These are phyloP conservation scores for Clonostachys byssicola DNA, from an alignment of 2,329 filamentous ascomycete genomes.

Conservation along the genomic window DNA sequence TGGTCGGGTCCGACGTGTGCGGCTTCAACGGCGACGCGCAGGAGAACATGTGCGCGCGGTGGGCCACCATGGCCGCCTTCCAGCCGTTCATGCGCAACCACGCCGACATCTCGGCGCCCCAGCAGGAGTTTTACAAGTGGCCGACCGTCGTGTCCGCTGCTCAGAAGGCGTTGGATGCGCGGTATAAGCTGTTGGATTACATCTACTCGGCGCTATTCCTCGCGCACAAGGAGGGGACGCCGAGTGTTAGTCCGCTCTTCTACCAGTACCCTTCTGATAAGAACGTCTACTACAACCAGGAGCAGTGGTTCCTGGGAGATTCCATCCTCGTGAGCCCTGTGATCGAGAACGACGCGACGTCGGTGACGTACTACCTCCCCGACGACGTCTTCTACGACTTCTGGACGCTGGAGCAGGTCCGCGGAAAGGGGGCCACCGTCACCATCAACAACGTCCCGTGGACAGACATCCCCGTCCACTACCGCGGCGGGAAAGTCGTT, in stretches of 20 bases:
- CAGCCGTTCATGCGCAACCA: slow-evolving; percentile 66
- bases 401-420: slow-evolving; percentile 28
- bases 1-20: slow-evolving; percentile 71
- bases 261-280: slow-evolving; percentile 55
- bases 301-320: slow-evolving; percentile 40
- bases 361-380: slow-evolving; percentile 37
- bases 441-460: slow-evolving; percentile 27
- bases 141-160: slow-evolving; percentile 54
- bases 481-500: slow-evolving; percentile 57
- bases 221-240: slow-evolving; percentile 54
- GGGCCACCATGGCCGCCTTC: slow-evolving; percentile 62
- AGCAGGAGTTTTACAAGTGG: slow-evolving; percentile 67
- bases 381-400: slow-evolving; percentile 40
- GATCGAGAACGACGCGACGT: slow-evolving; percentile 29
- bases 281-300: slow-evolving; percentile 31
- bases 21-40: slow-evolving; percentile 62
- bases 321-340: slow-evolving; percentile 38
- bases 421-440: slow-evolving; percentile 1
- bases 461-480: slow-evolving; percentile 55
- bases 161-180: slow-evolving; percentile 60
- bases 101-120: slow-evolving; percentile 32
- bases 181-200: slow-evolving; percentile 70
- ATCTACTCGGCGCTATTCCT: slow-evolving; percentile 65
- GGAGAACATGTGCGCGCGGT: slow-evolving; percentile 61
- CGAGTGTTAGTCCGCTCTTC: slow-evolving; percentile 64